These are phyloP conservation scores for Silene noctiflora DNA, from an alignment of 179 eudicot species.

Conservation along the genomic window DNA sequence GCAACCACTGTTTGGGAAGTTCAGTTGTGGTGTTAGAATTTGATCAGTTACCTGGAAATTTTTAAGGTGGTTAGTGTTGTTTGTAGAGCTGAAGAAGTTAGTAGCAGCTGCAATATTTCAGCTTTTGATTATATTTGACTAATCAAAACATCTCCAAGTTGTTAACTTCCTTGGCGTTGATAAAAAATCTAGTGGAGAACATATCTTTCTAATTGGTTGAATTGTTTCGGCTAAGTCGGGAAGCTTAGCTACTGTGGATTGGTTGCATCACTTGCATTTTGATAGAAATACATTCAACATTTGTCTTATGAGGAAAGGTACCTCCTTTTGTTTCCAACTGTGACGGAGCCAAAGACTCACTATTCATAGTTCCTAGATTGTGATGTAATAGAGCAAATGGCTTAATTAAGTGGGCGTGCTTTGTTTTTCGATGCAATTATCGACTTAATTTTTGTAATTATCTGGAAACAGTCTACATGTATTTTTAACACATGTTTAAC, in stretches of 20 bases:
- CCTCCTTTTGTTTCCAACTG: neutral
- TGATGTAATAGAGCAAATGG: neutral
- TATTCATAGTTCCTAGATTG: neutral
- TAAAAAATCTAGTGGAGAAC: neutral
- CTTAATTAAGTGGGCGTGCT: neutral
- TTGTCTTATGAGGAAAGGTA: slow-evolving; percentile 3
- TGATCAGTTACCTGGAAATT: neutral
- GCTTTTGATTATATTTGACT: neutral
- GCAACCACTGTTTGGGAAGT: too few relatives aligned
- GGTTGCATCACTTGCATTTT: neutral
- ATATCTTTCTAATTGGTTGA: neutral
- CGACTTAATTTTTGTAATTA: neutral
- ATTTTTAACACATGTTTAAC: neutral
- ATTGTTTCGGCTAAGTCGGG: neutral
- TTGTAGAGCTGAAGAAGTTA: neutral
- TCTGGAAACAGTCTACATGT: neutral
- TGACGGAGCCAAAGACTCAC: neutral
- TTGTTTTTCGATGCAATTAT: neutral
- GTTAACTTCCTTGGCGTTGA: neutral
- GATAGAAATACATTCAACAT: neutral
- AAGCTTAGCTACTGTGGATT: neutral
- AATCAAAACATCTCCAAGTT: neutral
- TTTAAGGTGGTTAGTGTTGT: neutral
- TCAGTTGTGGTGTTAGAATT: neutral
- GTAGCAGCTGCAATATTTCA: neutral